Evolutionary conservation across 2,329 filamentous ascomycete species (phyloP), one percentile per base, ranked within the genome.

Genomic region (Colletotrichum destructivum): DNA sequence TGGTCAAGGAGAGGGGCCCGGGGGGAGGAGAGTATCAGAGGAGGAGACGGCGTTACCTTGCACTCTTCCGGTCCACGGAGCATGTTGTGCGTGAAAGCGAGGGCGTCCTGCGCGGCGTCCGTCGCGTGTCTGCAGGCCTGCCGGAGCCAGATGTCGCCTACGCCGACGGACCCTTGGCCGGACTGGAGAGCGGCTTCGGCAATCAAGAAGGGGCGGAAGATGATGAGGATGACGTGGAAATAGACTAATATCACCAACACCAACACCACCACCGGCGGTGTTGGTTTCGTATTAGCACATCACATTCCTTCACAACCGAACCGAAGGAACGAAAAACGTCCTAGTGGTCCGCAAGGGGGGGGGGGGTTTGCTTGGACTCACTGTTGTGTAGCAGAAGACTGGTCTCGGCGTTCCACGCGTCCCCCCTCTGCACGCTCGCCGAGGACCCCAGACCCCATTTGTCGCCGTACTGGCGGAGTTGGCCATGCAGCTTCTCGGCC

Each of bases 101-200:
- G 74, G 15, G 75, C 74, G 66, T 79, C 78, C 49, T 79, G 78
- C 7, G 78, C 78, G 11, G 78, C 76, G 55, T 79, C 77, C 38
- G 75, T 76, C 1, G 78, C 78, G 35, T 76, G 73, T 60, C 78
- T 66, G 55, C 78, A 79, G 1, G 78, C 78, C 38, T 78, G 77
- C 52, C 78, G 70, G 11, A 79, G 74, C 78, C 78, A 79, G 71
- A 79, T 79, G 5, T 73, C 62, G 11, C 76, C 72, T n/a, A 76
- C 66, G 13, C 62, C 71, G 26, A 77, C 44, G 3, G 69, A 42
- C 4, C 49, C 59, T 15, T 62, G 61, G 2, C 69, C 69, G 2
- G 69, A 71, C 52, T 69, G 42, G 13, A 71, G 59, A 4, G 69
- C 69, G 16, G 69, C 69, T 55, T 71, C 69, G 4, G 69, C 69